These are phyloP conservation scores for Seiridium cupressi DNA, from an alignment of 2,329 filamentous ascomycete species.

Conservation along the genomic window DNA sequence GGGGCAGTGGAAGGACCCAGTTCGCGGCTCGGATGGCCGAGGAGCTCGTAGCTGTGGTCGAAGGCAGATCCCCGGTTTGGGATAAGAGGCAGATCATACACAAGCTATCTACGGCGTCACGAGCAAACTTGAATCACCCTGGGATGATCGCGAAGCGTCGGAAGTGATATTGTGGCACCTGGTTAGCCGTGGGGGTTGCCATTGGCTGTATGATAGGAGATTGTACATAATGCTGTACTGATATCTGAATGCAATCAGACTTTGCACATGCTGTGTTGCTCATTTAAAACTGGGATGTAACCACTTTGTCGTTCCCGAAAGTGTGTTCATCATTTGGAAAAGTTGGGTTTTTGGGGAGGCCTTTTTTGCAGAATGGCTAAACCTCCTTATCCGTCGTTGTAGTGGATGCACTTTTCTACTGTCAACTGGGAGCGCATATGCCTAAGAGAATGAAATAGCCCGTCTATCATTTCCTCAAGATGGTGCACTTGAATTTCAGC, in stretches of 20 bases:
- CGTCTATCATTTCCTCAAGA: too few relatives aligned
- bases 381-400: too few relatives aligned
- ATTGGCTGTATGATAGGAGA: slow-evolving; percentile 3
- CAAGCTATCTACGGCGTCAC: slow-evolving; percentile 73
- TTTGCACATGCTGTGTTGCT: not conserved
- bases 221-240: slow-evolving; percentile 7
- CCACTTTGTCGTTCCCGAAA: not conserved
- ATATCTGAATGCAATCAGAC: not conserved
- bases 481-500: too few relatives aligned
- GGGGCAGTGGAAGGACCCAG: slow-evolving; percentile 67
- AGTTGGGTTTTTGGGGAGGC: too few relatives aligned
- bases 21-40: slow-evolving; percentile 79
- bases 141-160: slow-evolving; percentile 6
- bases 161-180: not conserved
- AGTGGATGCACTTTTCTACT: too few relatives aligned
- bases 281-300: not conserved
- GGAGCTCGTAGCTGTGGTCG: slow-evolving; percentile 83
- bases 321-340: too few relatives aligned
- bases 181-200: not conserved
- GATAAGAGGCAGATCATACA: slow-evolving; percentile 76
- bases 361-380: too few relatives aligned
- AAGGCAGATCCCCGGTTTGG: slow-evolving; percentile 83
- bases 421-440: too few relatives aligned
- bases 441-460: too few relatives aligned
- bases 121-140: slow-evolving; percentile 64